Conservation (phyloP, 176 grass and related monocot species). For the Musa schizocarpa region DNA sequence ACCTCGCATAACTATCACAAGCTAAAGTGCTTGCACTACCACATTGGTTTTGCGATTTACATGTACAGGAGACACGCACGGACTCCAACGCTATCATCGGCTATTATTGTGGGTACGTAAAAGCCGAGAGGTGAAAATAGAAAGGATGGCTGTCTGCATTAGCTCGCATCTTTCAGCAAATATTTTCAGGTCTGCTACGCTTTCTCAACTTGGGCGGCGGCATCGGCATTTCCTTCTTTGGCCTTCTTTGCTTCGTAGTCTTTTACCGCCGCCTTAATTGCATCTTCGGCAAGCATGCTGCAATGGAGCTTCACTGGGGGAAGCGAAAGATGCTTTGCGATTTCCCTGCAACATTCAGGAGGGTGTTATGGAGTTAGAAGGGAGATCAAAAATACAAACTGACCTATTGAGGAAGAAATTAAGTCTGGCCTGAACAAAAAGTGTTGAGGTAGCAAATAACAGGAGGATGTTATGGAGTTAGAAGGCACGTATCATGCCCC, state of each 20-base stretch:
- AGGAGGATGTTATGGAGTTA: too few species aligned
- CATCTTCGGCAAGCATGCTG: slow-evolving; percentile 97
- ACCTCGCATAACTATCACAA: too few species aligned
- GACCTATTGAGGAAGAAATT: neutral
- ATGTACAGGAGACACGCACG: too few species aligned
- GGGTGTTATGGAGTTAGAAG: too few species aligned
- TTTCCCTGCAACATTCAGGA: slow-evolving; percentile 39
- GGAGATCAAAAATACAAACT: neutral
- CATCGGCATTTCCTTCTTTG: slow-evolving; percentile 15
- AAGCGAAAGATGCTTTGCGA: slow-evolving; percentile 78
- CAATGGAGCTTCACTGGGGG: slow-evolving; percentile 94
- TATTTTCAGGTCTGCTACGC: neutral
- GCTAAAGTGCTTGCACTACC: too few species aligned
- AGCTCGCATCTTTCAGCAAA: too few species aligned
- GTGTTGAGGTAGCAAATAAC: too few species aligned
- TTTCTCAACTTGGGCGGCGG: neutral
- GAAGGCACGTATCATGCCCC: neutral
- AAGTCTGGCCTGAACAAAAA: neutral
- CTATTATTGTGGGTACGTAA: too few species aligned
- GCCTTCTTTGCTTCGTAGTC: slow-evolving; percentile 71
- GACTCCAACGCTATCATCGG: too few species aligned
- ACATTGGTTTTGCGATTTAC: too few species aligned
- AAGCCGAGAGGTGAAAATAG: too few species aligned
- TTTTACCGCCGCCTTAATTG: slow-evolving; percentile 78
- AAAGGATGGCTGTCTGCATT: too few species aligned